Base-by-base conservation (phyloP, 495 filamentous ascomycete genomes). In the Aspergillus diversus region DNA sequence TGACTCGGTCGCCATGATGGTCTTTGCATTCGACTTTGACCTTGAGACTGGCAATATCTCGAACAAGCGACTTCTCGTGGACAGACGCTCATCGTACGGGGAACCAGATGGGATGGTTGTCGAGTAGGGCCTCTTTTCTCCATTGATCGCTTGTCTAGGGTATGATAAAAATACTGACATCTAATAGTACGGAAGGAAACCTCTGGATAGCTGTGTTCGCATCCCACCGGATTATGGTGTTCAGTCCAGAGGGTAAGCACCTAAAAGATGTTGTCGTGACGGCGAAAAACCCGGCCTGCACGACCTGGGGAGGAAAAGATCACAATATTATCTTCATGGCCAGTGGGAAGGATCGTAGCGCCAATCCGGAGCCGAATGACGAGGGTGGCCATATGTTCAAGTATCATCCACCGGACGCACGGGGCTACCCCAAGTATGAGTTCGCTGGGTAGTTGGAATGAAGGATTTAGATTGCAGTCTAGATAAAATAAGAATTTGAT, bases 381-480 rank as follows among this genome's bases (percentile, higher is more conserved):
- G 65, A 68, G 11, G 69, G 65, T 9, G 65, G 67, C 2, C 63
- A 67, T 51, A 64, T 69, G 56, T 72, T 64, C 47, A 67, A 61
- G 60, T 65, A 58, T 34, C 48, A 49, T 21, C 57, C 61, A 2
- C 48, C 11, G 11, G 57, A 55, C 31, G 61, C 37, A 2, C 12
- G 32, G 37, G 67, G 67, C 33, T 57, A 64, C 17, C 50, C 51
- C 3, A 69, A 69, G 43, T 53, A 69, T 66, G 69, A 66, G 34
- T 69, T 71, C 43, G 60, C 9, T 2, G 66, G 63, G 37, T 71
- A 43, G 39, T 3, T 39, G 37, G 37, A 39, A 39, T 39, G 37
- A 39, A 8, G 37, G 1, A 39, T 0, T 39, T 7, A 7, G 37
- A 39, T 27, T 27, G 37, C 37, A 39, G 37, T 39, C 37, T 7